Evolutionary conservation across 192 early-diverging fungal genomes (phyloP).

Genomic region (Geosiphon pyriformis): DNA sequence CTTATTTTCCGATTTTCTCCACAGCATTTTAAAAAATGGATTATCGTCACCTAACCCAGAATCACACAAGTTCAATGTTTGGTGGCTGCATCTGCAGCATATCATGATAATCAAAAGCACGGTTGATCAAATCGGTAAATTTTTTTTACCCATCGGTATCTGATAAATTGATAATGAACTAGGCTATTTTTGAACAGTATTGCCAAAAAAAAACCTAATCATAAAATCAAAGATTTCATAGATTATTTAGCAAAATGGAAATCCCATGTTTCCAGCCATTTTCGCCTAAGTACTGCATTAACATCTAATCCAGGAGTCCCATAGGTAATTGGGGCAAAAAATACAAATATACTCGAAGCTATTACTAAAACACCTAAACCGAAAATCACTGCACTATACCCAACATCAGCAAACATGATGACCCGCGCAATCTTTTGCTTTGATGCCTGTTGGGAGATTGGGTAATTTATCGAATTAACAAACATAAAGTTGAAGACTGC

Average conservation of each 20-base stretch:
- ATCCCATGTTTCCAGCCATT: conserved; percentile 80
- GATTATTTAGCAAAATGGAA: conserved; percentile 58
- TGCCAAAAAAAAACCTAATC: too few relatives aligned
- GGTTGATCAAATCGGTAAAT: too few relatives aligned
- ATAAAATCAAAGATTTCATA: too few relatives aligned
- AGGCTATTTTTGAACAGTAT: too few relatives aligned
- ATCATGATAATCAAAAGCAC: too few relatives aligned
- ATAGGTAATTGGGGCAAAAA: conserved; percentile 84
- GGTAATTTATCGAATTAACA: conserved; percentile 49
- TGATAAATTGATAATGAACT: too few relatives aligned
- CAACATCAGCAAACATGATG: conserved; percentile 33
- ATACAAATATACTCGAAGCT: conserved; percentile 60
- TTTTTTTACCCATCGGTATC: too few relatives aligned
- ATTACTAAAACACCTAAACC: conserved; percentile 39
- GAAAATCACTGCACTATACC: conserved; percentile 32
- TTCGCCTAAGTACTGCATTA: conserved; percentile 53
- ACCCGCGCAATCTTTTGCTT: conserved; percentile 34
- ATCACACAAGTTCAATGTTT: too few relatives aligned
- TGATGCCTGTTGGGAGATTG: conserved; percentile 34
- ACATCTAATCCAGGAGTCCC: conserved; percentile 63
- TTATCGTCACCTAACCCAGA: too few relatives aligned
- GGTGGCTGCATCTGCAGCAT: too few relatives aligned
- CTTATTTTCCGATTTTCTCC: neutral
- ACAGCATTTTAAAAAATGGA: too few relatives aligned
- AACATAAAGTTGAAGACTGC: conserved; percentile 74